Evolutionary conservation across 1,284 basidiomycete genomes (phyloP).

Genomic region (Cutaneotrichosporon curvatum): DNA sequence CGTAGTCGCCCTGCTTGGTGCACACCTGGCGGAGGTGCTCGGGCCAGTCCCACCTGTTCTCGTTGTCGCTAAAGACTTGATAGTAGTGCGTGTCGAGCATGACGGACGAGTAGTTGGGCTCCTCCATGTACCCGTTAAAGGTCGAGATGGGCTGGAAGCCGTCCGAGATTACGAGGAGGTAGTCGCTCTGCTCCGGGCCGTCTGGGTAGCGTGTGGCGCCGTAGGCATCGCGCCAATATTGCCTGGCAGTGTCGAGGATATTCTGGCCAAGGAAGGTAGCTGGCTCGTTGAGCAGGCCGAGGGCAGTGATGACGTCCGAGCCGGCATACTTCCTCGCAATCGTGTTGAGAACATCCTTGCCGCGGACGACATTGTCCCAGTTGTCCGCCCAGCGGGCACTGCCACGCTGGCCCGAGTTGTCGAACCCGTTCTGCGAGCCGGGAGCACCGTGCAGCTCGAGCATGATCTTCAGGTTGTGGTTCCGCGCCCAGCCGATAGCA

Average conservation of each 20-base stretch:
- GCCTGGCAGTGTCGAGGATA: conserved; percentile 55
- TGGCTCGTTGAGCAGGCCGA: conserved; percentile 57
- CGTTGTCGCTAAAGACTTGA: conserved; percentile 63
- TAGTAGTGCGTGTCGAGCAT: conserved; percentile 79
- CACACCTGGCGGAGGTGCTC: conserved; percentile 63
- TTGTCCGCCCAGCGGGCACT: background rate
- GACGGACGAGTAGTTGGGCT: conserved; percentile 56
- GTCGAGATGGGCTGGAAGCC: conserved; percentile 71
- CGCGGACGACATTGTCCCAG: conserved; percentile 21
- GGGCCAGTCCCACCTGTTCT: conserved; percentile 54
- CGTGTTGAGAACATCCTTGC: conserved; percentile 47
- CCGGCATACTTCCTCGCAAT: conserved; percentile 29
- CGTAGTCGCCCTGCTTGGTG: conserved; percentile 49
- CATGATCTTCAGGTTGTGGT: conserved; percentile 71
- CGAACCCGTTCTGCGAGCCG: conserved; percentile 72
- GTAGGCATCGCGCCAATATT: conserved; percentile 58
- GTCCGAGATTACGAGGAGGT: conserved; percentile 65
- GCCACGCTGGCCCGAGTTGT: conserved; percentile 65
- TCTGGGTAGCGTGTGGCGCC: conserved; percentile 64
- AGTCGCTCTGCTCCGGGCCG: conserved; percentile 27
- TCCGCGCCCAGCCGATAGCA: conserved; percentile 70
- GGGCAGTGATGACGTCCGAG: conserved; percentile 57
- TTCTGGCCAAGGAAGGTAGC: conserved; percentile 60
- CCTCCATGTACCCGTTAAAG: conserved; percentile 64
- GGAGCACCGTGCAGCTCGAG: conserved; percentile 63